Percentiles rank a stretch among this genome's conserved stretches.
Evolutionary conservation across 345 rosid species (phyloP).

Genomic region (Ricinus communis): DNA sequence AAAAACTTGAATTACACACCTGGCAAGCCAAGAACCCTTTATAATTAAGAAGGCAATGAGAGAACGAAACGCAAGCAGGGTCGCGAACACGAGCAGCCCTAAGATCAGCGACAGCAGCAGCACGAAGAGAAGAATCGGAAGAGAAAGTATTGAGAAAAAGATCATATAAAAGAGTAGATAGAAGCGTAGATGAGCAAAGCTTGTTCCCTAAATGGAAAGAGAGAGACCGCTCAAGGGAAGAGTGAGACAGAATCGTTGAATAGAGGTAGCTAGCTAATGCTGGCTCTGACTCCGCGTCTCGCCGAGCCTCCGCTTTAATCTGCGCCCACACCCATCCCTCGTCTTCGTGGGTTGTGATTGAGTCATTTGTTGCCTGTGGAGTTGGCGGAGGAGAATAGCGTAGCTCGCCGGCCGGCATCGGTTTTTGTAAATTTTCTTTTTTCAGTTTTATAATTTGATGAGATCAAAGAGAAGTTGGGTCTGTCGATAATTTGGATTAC

Average conservation of each 20-base stretch:
- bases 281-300: slow-evolving; percentile 92
- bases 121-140: slow-evolving; percentile 62
- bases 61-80: slow-evolving; percentile 94
- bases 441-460: no score
- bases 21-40: slow-evolving; percentile 96
- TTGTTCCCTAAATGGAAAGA: slow-evolving; percentile 93
- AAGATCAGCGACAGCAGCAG: slow-evolving; percentile 93
- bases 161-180: slow-evolving; percentile 90
- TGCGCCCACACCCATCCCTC: slow-evolving; percentile 81
- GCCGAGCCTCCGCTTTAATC: slow-evolving; percentile 85
- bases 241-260: slow-evolving; percentile 91
- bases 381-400: slow-evolving; percentile 32
- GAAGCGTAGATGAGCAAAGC: slow-evolving; percentile 95
- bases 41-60: slow-evolving; percentile 95
- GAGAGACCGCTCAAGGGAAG: slow-evolving; percentile 83
- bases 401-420: slow-evolving; percentile 68
- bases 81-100: slow-evolving; percentile 84
- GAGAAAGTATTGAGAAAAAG: slow-evolving; percentile 82
- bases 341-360: slow-evolving; percentile 22
- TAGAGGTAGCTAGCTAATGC: slow-evolving; percentile 92
- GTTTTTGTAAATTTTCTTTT: not conserved
- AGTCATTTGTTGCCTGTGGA: not conserved
- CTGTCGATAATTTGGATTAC: no score
- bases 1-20: slow-evolving; percentile 33
- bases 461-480: not conserved